Evolutionary conservation across 495 filamentous ascomycete genomes (phyloP).

Genomic region (Tuber umbilicatum): DNA sequence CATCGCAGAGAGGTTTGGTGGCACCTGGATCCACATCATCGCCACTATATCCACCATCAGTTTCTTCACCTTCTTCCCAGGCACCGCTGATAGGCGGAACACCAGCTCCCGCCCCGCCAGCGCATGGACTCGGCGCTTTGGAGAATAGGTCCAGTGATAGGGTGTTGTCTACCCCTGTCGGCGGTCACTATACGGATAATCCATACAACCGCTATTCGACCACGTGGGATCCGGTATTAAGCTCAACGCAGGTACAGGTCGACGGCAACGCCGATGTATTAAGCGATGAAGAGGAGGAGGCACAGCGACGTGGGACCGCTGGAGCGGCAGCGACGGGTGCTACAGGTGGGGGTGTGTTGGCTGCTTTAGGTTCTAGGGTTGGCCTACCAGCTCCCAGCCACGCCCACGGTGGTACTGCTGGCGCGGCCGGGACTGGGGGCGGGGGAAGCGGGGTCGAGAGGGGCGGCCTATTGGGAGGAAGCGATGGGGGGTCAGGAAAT

Average conservation of each 20-base stretch:
- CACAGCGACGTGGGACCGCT: not conserved
- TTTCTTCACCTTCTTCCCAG: constrained; percentile 9
- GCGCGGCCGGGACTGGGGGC: not conserved
- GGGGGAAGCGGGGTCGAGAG: constrained; percentile 7
- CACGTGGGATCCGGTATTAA: constrained; percentile 38
- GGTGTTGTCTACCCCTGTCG: constrained; percentile 33
- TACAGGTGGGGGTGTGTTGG: constrained; percentile 13
- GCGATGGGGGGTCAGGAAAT: constrained; percentile 13
- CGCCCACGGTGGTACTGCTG: not conserved
- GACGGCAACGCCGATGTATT: constrained; percentile 28
- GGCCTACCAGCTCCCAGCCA: not conserved
- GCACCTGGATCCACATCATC: not conserved
- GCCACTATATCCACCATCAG: constrained; percentile 9
- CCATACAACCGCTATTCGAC: constrained; percentile 38
- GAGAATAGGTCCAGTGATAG: constrained; percentile 9
- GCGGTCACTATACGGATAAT: constrained; percentile 39
- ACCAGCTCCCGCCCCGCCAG: not conserved
- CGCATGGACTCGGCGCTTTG: constrained; percentile 7
- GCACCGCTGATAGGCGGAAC: not conserved
- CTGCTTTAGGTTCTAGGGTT: not conserved
- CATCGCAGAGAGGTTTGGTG: not conserved
- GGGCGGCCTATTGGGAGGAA: constrained; percentile 15
- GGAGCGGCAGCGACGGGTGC: constrained; percentile 6
- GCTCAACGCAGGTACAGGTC: constrained; percentile 22
- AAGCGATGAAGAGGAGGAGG: constrained; percentile 37